phyloP scores from a whole-genome alignment of 2,329 filamentous ascomycete species.

The Trichoderma koningii region DNA sequence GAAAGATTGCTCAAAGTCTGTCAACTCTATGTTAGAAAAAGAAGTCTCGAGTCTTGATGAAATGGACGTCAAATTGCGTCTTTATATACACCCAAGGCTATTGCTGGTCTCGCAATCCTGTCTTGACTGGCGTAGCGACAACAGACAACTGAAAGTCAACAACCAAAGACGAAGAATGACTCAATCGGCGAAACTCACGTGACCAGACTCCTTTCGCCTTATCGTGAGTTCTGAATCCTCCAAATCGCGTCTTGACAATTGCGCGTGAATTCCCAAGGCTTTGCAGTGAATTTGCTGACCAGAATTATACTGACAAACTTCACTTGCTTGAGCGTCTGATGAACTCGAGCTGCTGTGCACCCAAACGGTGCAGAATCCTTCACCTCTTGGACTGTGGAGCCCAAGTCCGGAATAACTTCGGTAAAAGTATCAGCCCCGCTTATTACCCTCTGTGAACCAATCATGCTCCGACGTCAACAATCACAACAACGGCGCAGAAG shows the following conservation, averaged over 20 bases:
- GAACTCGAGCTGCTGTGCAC: no score
- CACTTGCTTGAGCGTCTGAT: no score
- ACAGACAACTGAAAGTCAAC: no score
- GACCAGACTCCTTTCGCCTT: neutral
- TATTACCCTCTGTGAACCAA: neutral
- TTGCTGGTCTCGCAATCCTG: no score
- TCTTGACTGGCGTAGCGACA: neutral
- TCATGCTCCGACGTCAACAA: neutral
- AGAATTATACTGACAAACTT: no score
- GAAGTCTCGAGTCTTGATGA: no score
- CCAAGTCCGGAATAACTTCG: neutral
- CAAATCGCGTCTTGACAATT: neutral
- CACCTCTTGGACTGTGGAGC: neutral
- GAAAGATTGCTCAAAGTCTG: neutral
- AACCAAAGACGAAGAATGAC: neutral
- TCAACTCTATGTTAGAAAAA: neutral
- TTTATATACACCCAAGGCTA: neutral
- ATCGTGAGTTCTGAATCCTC: no score
- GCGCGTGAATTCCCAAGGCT: no score
- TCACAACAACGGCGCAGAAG: neutral
- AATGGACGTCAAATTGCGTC: neutral
- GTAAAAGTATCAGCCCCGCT: neutral
- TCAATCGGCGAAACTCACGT: slow-evolving; percentile 2
- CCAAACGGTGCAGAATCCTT: no score
- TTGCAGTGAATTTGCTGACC: no score